Conservation (phyloP, 805 yeast species). For the Candida krabiensis region DNA sequence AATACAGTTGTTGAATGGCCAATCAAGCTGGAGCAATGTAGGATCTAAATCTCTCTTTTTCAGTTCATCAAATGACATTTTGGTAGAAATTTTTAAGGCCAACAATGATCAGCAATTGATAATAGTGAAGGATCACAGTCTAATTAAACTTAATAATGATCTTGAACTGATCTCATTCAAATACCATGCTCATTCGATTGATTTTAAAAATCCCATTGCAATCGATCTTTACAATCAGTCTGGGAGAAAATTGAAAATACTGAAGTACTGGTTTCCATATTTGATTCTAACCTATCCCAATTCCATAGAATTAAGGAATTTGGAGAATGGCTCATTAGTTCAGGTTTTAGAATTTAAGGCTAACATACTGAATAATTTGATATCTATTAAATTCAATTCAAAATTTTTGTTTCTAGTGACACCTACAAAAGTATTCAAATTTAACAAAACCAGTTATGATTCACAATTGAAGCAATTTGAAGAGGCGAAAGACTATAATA, state of each 20-base stretch:
- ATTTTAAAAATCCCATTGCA: constrained; percentile 22
- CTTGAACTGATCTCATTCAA: constrained; percentile 21
- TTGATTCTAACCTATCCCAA: constrained; percentile 31
- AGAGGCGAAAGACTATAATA: constrained; percentile 32
- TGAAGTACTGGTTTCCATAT: constrained; percentile 42
- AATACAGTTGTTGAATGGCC: constrained; percentile 22
- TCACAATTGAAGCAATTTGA: constrained; percentile 36
- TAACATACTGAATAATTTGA: constrained; percentile 5
- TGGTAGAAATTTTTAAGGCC: constrained; percentile 22
- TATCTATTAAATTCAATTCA: constrained; percentile 24
- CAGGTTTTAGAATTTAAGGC: constrained; percentile 26
- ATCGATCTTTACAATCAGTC: constrained; percentile 8
- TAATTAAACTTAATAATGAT: constrained; percentile 24
- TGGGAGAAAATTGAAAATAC: constrained; percentile 27
- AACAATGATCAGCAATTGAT: constrained; percentile 26
- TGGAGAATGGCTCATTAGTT: constrained; percentile 35
- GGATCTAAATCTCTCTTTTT: constrained; percentile 22
- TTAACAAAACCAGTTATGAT: constrained; percentile 29
- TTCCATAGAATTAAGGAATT: constrained; percentile 38
- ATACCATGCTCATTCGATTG: constrained; percentile 16
- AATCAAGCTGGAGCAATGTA: constrained; percentile 8
- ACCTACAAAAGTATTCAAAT: constrained; percentile 25
- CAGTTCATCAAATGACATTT: constrained; percentile 14
- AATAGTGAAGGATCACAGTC: constrained; percentile 25
- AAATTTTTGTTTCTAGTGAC: constrained; percentile 32